Evolutionary conservation across 1,284 basidiomycete genomes (phyloP), one percentile per base, ranked within the genome.

Genomic region (Sporisorium iseilematis-ciliati): DNA sequence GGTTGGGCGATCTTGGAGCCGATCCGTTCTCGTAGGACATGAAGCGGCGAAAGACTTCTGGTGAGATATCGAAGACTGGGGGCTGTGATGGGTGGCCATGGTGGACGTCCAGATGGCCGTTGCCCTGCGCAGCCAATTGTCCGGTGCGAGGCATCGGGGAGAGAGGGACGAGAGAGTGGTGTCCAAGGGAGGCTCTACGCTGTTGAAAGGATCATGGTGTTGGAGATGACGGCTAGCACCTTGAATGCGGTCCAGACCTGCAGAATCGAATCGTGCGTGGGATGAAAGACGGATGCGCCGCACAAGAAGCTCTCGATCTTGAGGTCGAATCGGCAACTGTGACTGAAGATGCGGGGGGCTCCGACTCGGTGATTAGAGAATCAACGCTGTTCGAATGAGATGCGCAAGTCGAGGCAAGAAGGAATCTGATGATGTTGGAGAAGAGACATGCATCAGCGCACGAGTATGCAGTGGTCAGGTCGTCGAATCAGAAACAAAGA

Each of bases 11-110:
- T 8, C 48, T 20, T 8, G 40, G 2, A 20, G 25, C 7, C 4
- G n/a, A 25, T 2, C 6, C 25, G 11, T 54, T 56, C 38, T 71
- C 68, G 46, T 62, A 65, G 33, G 50, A 62, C 68, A 71, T 57
- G 62, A 71, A 65, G 41, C 68, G 54, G 14, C 53, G 68, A 31
- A 71, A 61, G 23, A 71, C 50, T 23, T 71, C 62, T 16, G 58
- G 58, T 33, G 62, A 65, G 31, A 65, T 58, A 20, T 65, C 62
- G 43, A 38, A 58, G 14, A 25, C 41, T 12, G 31, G 54, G 2
- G 43, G 46, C 16, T 60, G 33, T 20, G 31, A 50, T 7, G 42
- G 21, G 26, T 12, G 12, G 26, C 16, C 49, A 25, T 38, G 41
- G 14, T 25, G 21, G 7, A 35, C 33, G 33, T 57, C 50, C 14